Base-by-base conservation (phyloP, 495 filamentous ascomycete genomes). In the Lophium mytilinum region DNA sequence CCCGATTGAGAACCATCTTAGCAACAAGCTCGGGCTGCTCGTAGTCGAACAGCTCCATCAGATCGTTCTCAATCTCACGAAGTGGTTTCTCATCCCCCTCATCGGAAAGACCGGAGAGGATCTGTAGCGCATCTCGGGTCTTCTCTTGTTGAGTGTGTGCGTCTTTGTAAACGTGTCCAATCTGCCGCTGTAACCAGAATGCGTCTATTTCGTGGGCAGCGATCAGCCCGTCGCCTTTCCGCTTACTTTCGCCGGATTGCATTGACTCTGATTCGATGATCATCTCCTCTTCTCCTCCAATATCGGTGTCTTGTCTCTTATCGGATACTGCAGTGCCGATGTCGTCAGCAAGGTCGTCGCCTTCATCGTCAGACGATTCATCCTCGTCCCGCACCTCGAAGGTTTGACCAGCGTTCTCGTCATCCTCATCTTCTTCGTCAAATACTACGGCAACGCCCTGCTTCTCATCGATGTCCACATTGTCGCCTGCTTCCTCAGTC, bases 401-500 rank as follows among this genome's bases (percentile, higher is more conserved):
- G 5, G 87, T 76, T 64, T 80, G 80, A 53, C 79, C 80, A 35
- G 82, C 89, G 56, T 89, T 87, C 49, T 96, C 92, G 35, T 90
- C 88, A 51, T 96, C 90, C 47, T 97, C 92, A 37, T 92, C 89
- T 54, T 92, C 86, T 55, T 95, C 90, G 58, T 87, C 87, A 66
- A 99, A 99, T 47, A 95, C 90, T 52, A 99, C 93, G 21, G 93
- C 93, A 21, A 99, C 92, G 75, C 93, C 93, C 69, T 97, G 89
- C 46, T 87, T 82, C 58, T 96, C 93, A 65, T 96, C 94, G 40
- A 95, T 79, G 65, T 95, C 90, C 33, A 75, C 84, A n/a, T 75
- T 74, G 52, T 80, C 78, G 9, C 67, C 76, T 10, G 79, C 83
- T 46, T 84, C 76, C 8, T 70, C 80, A 1, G 55, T 68, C 24